Percentiles rank a stretch among this genome's conserved stretches.
phyloP scores from a whole-genome alignment of 2,329 filamentous ascomycete species.

The Fusarium pininemorale region DNA sequence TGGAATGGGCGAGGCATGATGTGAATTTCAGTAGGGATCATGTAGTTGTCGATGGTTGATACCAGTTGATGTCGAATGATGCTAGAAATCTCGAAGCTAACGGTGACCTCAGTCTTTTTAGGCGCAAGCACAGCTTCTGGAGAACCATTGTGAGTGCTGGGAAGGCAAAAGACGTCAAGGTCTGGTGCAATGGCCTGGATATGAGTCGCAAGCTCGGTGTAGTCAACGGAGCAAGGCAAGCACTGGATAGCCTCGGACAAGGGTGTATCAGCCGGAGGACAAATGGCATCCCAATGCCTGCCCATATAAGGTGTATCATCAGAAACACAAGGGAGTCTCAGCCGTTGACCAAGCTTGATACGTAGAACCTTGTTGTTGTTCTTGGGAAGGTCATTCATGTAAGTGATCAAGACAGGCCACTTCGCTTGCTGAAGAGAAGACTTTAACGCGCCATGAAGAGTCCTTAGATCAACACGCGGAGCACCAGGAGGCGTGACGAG shows the following conservation, averaged over 20 bases:
- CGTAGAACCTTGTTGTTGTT: conserved; percentile 10
- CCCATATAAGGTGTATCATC: background rate
- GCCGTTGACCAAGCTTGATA: background rate
- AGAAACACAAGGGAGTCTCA: background rate
- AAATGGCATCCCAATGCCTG: background rate
- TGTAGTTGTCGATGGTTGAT: background rate
- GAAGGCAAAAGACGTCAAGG: background rate
- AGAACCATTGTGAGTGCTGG: background rate
- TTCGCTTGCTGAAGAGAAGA: background rate
- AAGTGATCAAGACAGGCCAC: background rate
- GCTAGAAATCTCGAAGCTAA: background rate
- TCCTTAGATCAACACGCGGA: background rate
- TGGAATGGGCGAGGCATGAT: background rate
- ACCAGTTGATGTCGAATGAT: background rate
- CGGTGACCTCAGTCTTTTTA: accelerated
- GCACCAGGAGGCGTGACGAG: background rate
- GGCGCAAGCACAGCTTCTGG: background rate
- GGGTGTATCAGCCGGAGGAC: background rate
- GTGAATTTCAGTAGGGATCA: background rate
- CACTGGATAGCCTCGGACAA: background rate
- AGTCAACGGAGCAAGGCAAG: background rate
- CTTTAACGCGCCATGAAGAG: background rate
- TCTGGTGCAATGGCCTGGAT: background rate
- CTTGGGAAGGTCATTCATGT: conserved; percentile 6
- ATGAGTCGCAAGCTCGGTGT: accelerated